Base-by-base conservation (phyloP, 345 rosid species). In the Lepidium sativum region DNA sequence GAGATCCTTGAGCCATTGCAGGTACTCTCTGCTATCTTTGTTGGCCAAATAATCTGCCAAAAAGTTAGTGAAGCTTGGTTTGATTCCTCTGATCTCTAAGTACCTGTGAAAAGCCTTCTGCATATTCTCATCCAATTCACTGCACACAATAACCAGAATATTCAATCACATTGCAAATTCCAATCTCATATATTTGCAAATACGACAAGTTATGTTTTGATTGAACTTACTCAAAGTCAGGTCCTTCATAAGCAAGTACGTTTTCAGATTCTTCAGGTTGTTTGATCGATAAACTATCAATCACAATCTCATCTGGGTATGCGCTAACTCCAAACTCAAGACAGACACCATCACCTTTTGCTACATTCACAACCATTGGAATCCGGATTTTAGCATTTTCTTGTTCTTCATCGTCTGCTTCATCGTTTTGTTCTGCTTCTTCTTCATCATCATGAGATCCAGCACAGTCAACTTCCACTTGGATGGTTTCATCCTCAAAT, bases 41-140 rank as follows among this genome's bases (percentile, higher is more conserved):
- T 77, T 78, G n/a, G 44, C 35, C 81, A 78, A 69, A 75, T 83
- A 83, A 57, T 70, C 80, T 0, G 73, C 52, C 78, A 87, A 41
- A 70, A 80, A 75, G 67, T 67, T 74, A 4, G 78, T 63, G 18
- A 69, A 70, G 71, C 74, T 74, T 4, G 85, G 65, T 33, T 72
- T 80, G 71, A 87, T 83, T 49, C 95, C 95, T 69, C 95, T 81
- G 37, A 80, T 71, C 80, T 80, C 91, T 0, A 87, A 77, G 67
- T 77, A 85, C 74, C 79, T 85, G 27, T 71, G 63, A 63, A 87
- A 81, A 58, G 86, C 86, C 69, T 81, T 79, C 78, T 81, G 84
- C 75, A 87, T 58, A 67, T 84, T 80, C 75, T 84, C 86, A 61
- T 84, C 95, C 82, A 84, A 75, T 57, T 81, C 91, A 3, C 95